Conservation (phyloP, 2,329 filamentous ascomycete species). For the Pezicula carpinea region DNA sequence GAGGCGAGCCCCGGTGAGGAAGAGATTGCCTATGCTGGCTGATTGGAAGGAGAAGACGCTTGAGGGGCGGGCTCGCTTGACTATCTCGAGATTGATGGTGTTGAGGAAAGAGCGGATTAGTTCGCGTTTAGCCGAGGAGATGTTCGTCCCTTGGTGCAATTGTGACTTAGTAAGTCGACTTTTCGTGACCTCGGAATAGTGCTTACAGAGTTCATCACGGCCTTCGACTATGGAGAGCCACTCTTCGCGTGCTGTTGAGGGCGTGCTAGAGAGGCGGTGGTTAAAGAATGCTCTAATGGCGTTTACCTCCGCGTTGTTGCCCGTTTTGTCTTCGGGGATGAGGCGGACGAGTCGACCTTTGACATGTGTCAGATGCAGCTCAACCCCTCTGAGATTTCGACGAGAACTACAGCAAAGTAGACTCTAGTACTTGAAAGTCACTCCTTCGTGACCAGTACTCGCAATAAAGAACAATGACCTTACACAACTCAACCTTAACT, state of each 20-base stretch:
- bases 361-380: neutral
- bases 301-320: slow-evolving; percentile 54
- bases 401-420: neutral
- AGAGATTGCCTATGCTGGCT: slow-evolving; percentile 74
- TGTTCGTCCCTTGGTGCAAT: slow-evolving; percentile 47
- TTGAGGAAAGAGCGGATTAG: slow-evolving; percentile 75
- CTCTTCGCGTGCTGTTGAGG: slow-evolving; percentile 61
- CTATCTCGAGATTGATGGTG: slow-evolving; percentile 70
- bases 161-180: too few species aligned
- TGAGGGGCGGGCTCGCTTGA: slow-evolving; percentile 68
- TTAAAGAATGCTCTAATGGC: slow-evolving; percentile 86
- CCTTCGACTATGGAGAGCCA: slow-evolving; percentile 90
- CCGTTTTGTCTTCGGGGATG: slow-evolving; percentile 61
- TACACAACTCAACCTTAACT: slow-evolving; percentile 1
- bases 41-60: slow-evolving; percentile 74
- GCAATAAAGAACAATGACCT: slow-evolving; percentile 4
- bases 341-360: slow-evolving; percentile 82
- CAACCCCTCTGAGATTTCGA: neutral
- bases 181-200: too few species aligned
- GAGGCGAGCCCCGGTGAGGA: slow-evolving; percentile 77
- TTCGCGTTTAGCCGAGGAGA: slow-evolving; percentile 69
- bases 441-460: too few species aligned
- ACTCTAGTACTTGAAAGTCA: neutral
- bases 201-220: slow-evolving; percentile 60
- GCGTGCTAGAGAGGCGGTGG: slow-evolving; percentile 66